Conservation (phyloP, 805 yeast species). For the Clavispora carvajalis region DNA sequence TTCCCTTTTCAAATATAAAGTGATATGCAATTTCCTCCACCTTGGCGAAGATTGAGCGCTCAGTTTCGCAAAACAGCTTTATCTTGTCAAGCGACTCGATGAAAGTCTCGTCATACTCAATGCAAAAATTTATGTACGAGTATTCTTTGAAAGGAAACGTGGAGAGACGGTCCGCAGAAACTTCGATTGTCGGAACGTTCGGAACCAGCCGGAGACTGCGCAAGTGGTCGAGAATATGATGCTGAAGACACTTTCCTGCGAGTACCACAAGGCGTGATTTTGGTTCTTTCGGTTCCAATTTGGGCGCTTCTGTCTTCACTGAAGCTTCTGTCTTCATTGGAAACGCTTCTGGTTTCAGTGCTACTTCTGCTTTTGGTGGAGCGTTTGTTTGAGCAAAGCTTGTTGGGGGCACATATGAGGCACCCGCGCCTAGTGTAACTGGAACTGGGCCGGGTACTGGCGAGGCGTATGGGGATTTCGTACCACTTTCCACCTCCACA, state of each 20-base stretch:
- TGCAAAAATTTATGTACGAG: constrained; percentile 3
- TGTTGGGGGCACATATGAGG: background rate
- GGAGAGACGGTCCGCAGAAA: background rate
- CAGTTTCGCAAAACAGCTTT: background rate
- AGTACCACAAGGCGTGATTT: background rate
- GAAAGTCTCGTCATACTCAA: constrained; percentile 2
- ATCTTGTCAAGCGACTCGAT: background rate
- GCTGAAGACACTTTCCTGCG: background rate
- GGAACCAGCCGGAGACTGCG: background rate
- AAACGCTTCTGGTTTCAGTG: background rate
- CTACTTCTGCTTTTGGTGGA: background rate
- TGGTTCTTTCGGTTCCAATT: background rate
- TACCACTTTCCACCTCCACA: too few species aligned
- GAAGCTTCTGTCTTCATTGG: background rate
- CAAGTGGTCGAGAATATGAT: constrained; percentile 1
- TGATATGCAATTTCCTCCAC: constrained; percentile 20
- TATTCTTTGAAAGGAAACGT: background rate
- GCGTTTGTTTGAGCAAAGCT: background rate
- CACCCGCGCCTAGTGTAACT: too few species aligned
- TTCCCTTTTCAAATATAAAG: constrained; percentile 26
- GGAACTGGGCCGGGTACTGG: too few species aligned
- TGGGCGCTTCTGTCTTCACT: background rate
- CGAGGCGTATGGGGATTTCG: too few species aligned
- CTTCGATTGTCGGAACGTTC: background rate
- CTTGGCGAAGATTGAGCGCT: background rate